A percentile compares a stretch with the other conserved stretches of the same genome.
phyloP scores from a whole-genome alignment of 2,329 filamentous ascomycete genomes.

The Aquanectria penicillioides region DNA sequence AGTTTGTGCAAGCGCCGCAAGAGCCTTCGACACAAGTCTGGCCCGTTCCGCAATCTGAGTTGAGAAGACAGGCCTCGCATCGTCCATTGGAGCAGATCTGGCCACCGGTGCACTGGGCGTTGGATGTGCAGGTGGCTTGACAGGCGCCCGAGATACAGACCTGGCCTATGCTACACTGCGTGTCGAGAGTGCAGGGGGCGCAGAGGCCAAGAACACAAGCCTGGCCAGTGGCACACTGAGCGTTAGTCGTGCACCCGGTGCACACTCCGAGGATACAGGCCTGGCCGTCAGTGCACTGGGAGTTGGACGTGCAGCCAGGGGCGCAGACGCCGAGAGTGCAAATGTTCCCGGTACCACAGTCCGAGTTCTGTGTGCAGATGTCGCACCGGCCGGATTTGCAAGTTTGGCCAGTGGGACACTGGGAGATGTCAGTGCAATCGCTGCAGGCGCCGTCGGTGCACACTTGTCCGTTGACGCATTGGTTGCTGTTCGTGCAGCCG shows the following conservation, averaged over 20 bases:
- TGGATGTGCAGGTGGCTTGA: constrained; percentile 12
- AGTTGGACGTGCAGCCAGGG: constrained; percentile 13
- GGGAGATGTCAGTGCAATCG: constrained; percentile 18
- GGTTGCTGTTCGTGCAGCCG: constrained; percentile 1
- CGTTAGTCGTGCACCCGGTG: constrained; percentile 5
- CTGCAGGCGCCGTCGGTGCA: constrained; percentile 13
- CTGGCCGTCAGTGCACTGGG: constrained; percentile 7
- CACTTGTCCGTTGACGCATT: constrained; percentile 9
- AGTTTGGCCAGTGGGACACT: neutral
- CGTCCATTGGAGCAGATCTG: constrained; percentile 13
- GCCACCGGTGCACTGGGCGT: constrained; percentile 1
- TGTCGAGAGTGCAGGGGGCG: constrained; percentile 1
- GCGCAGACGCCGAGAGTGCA: constrained; percentile 21
- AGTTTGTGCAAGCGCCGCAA: constrained; percentile 8
- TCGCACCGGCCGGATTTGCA: constrained; percentile 15
- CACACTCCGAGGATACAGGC: constrained; percentile 22
- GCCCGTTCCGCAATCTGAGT: constrained; percentile 14
- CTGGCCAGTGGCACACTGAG: constrained; percentile 15
- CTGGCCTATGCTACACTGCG: constrained; percentile 12
- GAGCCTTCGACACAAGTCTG: constrained; percentile 5
- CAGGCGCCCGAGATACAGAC: constrained; percentile 22
- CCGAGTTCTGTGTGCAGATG: constrained; percentile 5
- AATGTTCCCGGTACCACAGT: constrained; percentile 13
- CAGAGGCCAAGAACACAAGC: constrained; percentile 12
- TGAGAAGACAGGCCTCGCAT: constrained; percentile 12